Evolutionary conservation across 2,329 filamentous ascomycete genomes (phyloP).

Genomic region (Bipolaris cookei): DNA sequence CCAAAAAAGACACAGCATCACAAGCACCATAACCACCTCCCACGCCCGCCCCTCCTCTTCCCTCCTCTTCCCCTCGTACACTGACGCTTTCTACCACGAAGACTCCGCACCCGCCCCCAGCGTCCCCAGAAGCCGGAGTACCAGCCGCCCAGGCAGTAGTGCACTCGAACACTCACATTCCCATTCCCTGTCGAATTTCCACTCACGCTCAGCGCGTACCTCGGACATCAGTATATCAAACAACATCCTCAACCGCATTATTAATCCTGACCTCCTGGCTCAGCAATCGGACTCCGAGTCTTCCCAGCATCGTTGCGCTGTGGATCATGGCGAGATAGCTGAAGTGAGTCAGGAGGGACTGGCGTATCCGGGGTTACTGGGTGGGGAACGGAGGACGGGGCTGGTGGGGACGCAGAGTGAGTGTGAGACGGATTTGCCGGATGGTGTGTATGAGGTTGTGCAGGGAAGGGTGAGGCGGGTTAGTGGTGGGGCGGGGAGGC

Average conservation of each 20-base stretch:
- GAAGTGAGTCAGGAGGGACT: neutral
- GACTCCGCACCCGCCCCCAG: constrained; percentile 7
- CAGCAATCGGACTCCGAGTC: neutral
- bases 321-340: neutral
- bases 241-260: constrained; percentile 6
- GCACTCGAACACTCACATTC: too few species aligned
- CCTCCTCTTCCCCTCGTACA: constrained; percentile 1
- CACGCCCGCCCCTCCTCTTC: too few species aligned
- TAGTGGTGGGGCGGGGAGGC: neutral
- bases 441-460: constrained; percentile 15
- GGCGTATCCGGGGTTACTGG: constrained; percentile 6
- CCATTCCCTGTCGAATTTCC: neutral
- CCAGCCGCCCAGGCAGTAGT: neutral
- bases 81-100: constrained; percentile 11
- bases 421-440: constrained; percentile 8
- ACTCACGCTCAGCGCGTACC: neutral
- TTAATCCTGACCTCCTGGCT: neutral
- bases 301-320: neutral
- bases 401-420: neutral
- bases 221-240: neutral
- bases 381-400: neutral
- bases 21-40: constrained; percentile 6
- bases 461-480: constrained; percentile 13
- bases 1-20: constrained; percentile 14
- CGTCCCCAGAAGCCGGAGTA: neutral